These are phyloP conservation scores for Exophiala alcalophila DNA, from an alignment of 2,329 filamentous ascomycete genomes.

Conservation along the genomic window DNA sequence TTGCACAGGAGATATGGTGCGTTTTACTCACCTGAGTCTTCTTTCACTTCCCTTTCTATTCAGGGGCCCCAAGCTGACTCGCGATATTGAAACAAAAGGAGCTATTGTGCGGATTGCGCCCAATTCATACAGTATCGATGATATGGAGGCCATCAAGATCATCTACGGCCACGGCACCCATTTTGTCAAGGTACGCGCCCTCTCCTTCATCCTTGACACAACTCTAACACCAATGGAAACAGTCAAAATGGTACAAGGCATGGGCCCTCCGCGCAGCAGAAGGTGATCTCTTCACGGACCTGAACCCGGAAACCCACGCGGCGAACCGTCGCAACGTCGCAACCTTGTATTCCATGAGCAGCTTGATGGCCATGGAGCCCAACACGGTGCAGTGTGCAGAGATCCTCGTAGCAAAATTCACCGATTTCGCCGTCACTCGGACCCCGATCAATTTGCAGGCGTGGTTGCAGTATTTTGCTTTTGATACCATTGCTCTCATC, in stretches of 20 bases:
- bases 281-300: constrained; percentile 62
- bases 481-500: constrained; percentile 37
- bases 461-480: constrained; percentile 45
- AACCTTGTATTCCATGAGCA: constrained; percentile 55
- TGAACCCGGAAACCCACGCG: constrained; percentile 69
- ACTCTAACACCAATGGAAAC: no score
- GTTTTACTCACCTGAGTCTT: no score
- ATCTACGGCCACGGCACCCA: constrained; percentile 83
- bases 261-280: constrained; percentile 7
- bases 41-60: no score
- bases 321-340: constrained; percentile 69
- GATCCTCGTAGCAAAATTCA: constrained; percentile 18
- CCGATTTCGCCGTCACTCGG: constrained; percentile 35
- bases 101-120: constrained; percentile 68
- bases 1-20: constrained; percentile 50
- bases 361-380: constrained; percentile 52
- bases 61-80: no score
- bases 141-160: constrained; percentile 67
- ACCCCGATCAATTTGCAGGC: constrained; percentile 31
- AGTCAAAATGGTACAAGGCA: constrained; percentile 19
- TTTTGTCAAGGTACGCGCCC: constrained; percentile 65
- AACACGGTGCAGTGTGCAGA: constrained; percentile 72
- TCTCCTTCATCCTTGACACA: no score
- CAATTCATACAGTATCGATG: constrained; percentile 68
- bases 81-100: no score